Evolutionary conservation across 2,329 filamentous ascomycete species (phyloP).

Genomic region (Aspergillus phoenicis): DNA sequence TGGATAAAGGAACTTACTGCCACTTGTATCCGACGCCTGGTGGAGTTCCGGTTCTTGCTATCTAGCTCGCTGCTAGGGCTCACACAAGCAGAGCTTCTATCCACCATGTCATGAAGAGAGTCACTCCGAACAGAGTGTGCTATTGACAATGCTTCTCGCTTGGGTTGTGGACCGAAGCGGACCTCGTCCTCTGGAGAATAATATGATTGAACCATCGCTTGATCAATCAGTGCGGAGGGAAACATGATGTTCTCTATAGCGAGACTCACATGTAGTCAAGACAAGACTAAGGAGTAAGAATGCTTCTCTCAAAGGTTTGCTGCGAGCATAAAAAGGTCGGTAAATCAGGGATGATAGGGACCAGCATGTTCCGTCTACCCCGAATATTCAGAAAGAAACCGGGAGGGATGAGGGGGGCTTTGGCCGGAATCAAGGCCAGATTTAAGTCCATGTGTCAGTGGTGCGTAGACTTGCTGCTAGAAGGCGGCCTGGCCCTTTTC

Average conservation of each 20-base stretch:
- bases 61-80: slow-evolving; percentile 36
- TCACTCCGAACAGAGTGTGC: slow-evolving; percentile 29
- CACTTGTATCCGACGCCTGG: slow-evolving; percentile 57
- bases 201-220: slow-evolving; percentile 30
- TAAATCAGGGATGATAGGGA: slow-evolving; percentile 25
- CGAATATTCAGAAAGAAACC: slow-evolving; percentile 24
- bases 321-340: slow-evolving; percentile 19
- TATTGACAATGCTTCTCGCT: slow-evolving; percentile 29
- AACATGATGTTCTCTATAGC: slow-evolving; percentile 20
- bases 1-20: slow-evolving; percentile 45
- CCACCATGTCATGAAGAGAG: slow-evolving; percentile 28
- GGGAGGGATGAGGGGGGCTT: slow-evolving; percentile 25
- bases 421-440: slow-evolving; percentile 35
- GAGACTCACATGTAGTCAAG: slow-evolving; percentile 23
- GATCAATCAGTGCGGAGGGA: slow-evolving; percentile 20
- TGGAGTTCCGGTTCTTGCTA: slow-evolving; percentile 39
- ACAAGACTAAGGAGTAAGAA: slow-evolving; percentile 13
- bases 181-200: slow-evolving; percentile 27
- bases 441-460: slow-evolving; percentile 38
- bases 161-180: slow-evolving; percentile 26
- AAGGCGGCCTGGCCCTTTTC: slow-evolving; percentile 28
- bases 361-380: slow-evolving; percentile 20
- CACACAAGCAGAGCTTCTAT: slow-evolving; percentile 23
- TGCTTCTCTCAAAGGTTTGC: slow-evolving; percentile 16
- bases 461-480: slow-evolving; percentile 25